Evolutionary conservation across 1,139 yeast species (phyloP).

Genomic region (Candida sanyaensis): DNA sequence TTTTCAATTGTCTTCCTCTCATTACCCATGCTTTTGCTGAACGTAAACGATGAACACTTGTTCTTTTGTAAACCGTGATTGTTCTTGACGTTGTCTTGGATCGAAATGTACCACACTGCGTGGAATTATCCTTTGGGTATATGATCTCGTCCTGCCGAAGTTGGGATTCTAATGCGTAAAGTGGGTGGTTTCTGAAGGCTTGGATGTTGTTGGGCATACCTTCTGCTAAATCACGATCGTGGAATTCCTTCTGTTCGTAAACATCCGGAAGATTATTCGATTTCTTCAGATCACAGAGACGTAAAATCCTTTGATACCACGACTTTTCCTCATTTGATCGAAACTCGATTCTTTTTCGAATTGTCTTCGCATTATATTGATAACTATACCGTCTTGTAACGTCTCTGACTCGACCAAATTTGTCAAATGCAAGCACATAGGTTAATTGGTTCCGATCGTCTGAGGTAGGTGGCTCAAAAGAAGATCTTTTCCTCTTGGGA

Average conservation of each 20-base stretch:
- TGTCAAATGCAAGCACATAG: slow-evolving; percentile 79
- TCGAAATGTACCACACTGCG: slow-evolving; percentile 69
- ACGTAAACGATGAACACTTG: slow-evolving; percentile 61
- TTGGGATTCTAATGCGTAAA: slow-evolving; percentile 80
- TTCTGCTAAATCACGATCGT: slow-evolving; percentile 66
- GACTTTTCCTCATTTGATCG: slow-evolving; percentile 54
- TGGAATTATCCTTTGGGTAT: slow-evolving; percentile 58
- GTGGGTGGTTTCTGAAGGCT: slow-evolving; percentile 86
- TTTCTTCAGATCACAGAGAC: slow-evolving; percentile 30
- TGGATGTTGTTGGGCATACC: slow-evolving; percentile 85
- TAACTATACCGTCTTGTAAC: slow-evolving; percentile 82
- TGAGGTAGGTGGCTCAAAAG: slow-evolving; percentile 73
- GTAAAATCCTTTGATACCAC: slow-evolving; percentile 62
- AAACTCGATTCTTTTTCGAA: slow-evolving; percentile 67
- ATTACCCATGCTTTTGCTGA: slow-evolving; percentile 89
- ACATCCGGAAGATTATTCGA: slow-evolving; percentile 54
- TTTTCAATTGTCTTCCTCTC: slow-evolving; percentile 71
- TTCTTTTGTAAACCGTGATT: slow-evolving; percentile 64
- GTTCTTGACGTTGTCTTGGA: slow-evolving; percentile 36
- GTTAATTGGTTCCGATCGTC: slow-evolving; percentile 62
- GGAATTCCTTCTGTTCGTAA: slow-evolving; percentile 70
- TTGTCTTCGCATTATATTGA: slow-evolving; percentile 69
- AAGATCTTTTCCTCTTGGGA: slow-evolving; percentile 58
- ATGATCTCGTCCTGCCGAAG: slow-evolving; percentile 71
- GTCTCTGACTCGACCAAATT: slow-evolving; percentile 66